Percentiles rank a stretch among this genome's conserved stretches.
Evolutionary conservation across 108 stramenopile species (phyloP).

Genomic region (Skeletonema potamos): DNA sequence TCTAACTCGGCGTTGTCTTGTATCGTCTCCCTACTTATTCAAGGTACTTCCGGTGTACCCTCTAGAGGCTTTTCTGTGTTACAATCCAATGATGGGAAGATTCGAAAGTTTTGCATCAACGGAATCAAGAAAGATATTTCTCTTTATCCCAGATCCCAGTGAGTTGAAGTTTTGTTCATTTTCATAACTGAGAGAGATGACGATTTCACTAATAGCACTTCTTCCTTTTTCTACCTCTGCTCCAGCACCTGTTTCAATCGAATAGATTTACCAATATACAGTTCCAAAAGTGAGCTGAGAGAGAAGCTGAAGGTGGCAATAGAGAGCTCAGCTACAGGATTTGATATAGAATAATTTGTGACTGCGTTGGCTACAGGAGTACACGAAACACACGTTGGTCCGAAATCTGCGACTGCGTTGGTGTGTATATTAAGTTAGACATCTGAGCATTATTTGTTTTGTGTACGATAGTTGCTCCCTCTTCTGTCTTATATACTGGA

Average conservation of each 20-base stretch:
- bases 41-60: conserved; percentile 91
- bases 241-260: conserved; percentile 93
- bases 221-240: background rate
- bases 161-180: conserved; percentile 10
- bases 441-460: no score
- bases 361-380: no score
- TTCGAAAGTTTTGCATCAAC: conserved; percentile 94
- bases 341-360: conserved; percentile 87
- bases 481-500: no score
- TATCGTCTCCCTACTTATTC: background rate
- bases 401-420: no score
- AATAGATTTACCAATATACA: conserved; percentile 87
- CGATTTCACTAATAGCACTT: background rate
- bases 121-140: conserved; percentile 63
- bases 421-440: no score
- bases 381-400: no score
- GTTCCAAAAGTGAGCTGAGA: conserved; percentile 63
- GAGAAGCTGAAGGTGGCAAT: conserved; percentile 92
- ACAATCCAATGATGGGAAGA: conserved; percentile 94
- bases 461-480: no score
- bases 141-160: conserved; percentile 90
- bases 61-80: conserved; percentile 92
- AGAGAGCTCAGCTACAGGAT: conserved; percentile 89
- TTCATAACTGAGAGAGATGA: background rate
- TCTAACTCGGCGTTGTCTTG: background rate